phyloP scores from a whole-genome alignment of 768 basidiomycete genomes.

The Collybiopsis confluens region DNA sequence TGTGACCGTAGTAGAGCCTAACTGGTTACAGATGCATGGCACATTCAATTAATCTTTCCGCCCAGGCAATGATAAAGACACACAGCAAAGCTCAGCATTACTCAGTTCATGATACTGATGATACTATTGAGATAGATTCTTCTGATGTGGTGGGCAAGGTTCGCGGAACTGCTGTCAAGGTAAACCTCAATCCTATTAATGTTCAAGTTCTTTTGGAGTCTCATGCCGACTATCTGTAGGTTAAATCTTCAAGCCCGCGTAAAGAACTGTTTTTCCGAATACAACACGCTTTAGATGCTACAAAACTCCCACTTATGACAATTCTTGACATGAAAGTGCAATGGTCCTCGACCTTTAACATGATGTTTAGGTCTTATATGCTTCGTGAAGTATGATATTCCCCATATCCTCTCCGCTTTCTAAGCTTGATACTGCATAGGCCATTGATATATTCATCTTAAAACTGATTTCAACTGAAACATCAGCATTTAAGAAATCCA shows the following conservation, averaged over 20 bases:
- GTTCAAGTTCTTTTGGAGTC: background rate
- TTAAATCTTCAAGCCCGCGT: conserved; percentile 20
- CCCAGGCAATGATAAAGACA: background rate
- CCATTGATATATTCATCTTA: background rate
- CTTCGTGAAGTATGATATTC: conserved; percentile 2
- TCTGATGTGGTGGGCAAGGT: conserved; percentile 9
- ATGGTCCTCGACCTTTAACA: conserved; percentile 27
- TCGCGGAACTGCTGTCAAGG: conserved; percentile 13
- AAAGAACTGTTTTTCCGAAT: conserved; percentile 19
- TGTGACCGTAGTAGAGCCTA: too few relatives aligned
- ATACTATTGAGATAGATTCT: background rate
- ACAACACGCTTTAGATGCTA: conserved; percentile 4
- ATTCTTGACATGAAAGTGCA: conserved; percentile 26
- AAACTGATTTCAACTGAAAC: conserved; percentile 17
- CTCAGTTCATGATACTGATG: background rate
- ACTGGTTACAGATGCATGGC: conserved; percentile 4
- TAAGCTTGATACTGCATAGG: background rate
- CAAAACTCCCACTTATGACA: conserved; percentile 10
- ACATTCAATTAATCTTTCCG: background rate
- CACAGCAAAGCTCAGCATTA: background rate
- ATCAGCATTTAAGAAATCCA: conserved; percentile 21
- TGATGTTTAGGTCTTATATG: conserved; percentile 18
- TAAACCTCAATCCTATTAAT: background rate
- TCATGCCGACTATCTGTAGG: conserved; percentile 17
- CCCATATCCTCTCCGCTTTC: background rate